Evolutionary conservation across 1,284 basidiomycete species (phyloP), one percentile per base, ranked within the genome.

Genomic region (Neonothopanus nambi): DNA sequence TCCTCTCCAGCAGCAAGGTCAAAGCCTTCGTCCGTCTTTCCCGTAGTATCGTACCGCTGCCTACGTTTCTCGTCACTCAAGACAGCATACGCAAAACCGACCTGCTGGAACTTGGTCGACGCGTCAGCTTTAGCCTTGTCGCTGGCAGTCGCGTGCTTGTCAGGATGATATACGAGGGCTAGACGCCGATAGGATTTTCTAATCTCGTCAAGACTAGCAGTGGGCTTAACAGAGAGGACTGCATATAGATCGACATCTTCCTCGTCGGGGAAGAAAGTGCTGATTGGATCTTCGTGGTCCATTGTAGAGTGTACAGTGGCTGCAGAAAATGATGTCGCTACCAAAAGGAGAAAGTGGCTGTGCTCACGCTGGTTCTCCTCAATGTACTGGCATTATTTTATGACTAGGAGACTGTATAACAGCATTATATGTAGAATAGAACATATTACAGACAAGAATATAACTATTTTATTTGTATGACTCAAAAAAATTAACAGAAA

Each of bases 1-100:
- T 84, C 89, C 60, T 91, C 91, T 5, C 82, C 91, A n/a, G 80
- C 80, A 15, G 74, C 82, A 46, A 87, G 65, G 45, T 86, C 87
- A n/a, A 87, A 78, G 11, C 80, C 80, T 64, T 96, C 93, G 60
- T 87, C 85, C 3, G 94, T 95, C 59, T 80, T 81, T 12, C 95
- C 95, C 1, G 90, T 94, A 52, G 73, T 73, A 63, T 96, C 93
- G 63, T 95, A 96, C 64, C 84, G 75, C 63, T 82, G 77, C 62
- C 87, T 80, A 60, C 86, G 73, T 65, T 82, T 85, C 57, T 85
- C 85, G 61, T 98, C 93, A 46, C 85, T 80, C 28, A 97, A 76
- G 0, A 98, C 85, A 1, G 91, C 77, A 69, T 95, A 98, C 13
- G 95, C 91, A 64, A 95, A 96, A 0, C 94, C 91, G 59, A 97